Conservation (phyloP, 192 early-diverging fungal species). For the Backusella sp. region DNA sequence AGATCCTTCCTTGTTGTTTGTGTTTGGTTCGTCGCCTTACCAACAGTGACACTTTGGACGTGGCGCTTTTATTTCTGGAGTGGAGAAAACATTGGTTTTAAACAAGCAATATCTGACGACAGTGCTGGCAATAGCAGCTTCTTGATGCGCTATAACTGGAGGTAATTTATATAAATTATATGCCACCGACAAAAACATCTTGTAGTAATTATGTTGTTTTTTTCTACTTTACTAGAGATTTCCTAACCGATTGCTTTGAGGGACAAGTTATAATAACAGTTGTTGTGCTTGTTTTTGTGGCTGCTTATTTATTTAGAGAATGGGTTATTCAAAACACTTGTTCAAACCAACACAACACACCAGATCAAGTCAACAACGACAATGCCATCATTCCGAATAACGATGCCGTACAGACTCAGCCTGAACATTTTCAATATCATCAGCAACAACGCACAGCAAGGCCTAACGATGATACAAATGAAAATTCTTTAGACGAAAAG, state of each 20-base stretch:
- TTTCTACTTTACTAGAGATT: constrained; percentile 28
- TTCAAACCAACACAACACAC: not conserved
- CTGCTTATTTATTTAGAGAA: constrained; percentile 81
- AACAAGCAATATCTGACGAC: not conserved
- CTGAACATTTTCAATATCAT: not conserved
- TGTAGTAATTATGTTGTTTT: not conserved
- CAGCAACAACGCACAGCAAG: not conserved
- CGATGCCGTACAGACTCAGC: too few species aligned
- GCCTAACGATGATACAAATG: not conserved
- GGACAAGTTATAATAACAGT: constrained; percentile 77
- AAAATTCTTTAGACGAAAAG: not conserved
- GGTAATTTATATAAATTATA: not conserved
- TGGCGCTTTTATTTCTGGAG: constrained; percentile 86
- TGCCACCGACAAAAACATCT: not conserved
- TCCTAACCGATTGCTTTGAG: constrained; percentile 72
- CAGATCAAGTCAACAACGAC: not conserved
- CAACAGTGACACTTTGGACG: constrained; percentile 78
- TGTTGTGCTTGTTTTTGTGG: constrained; percentile 74
- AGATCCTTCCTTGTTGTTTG: constrained; percentile 61
- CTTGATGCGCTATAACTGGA: not conserved
- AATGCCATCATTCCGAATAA: too few species aligned
- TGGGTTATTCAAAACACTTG: constrained; percentile 69
- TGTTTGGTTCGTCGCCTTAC: constrained; percentile 83
- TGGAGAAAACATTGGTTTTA: constrained; percentile 49
- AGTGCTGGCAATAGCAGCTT: not conserved